phyloP scores from a whole-genome alignment of 306 rosid genomes.

The Inga leiocalycina region DNA sequence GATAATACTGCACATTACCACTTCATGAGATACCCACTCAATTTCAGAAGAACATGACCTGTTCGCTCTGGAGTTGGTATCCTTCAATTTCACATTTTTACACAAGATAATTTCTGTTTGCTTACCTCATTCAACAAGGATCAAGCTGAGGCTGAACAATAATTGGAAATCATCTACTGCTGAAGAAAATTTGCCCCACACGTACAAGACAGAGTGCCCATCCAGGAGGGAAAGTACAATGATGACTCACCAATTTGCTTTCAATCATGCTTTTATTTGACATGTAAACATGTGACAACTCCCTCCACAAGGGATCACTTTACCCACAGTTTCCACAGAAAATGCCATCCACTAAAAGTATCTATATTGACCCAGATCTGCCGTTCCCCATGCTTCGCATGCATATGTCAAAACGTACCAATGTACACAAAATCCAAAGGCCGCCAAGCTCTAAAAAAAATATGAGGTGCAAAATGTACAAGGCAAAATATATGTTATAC shows the following conservation, averaged over 20 bases:
- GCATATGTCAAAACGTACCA: slow-evolving; percentile 12
- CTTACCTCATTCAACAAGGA: no score
- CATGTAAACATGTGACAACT: neutral
- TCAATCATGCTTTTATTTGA: neutral
- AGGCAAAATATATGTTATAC: neutral
- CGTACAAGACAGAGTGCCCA: no score
- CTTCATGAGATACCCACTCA: no score
- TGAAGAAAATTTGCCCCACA: neutral
- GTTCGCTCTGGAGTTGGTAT: no score
- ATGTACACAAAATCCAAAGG: neutral
- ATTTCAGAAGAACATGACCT: no score
- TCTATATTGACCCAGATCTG: neutral
- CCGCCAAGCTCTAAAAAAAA: neutral
- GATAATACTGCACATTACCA: no score
- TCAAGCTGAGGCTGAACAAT: neutral
- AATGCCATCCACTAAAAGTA: neutral
- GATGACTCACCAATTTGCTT: neutral
- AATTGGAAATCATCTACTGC: neutral
- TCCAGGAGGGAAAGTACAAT: no score
- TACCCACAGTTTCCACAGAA: neutral
- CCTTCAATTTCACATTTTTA: no score
- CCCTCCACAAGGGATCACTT: neutral
- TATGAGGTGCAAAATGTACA: neutral
- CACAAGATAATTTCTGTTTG: no score
- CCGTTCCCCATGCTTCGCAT: slow-evolving; percentile 19